Base-by-base conservation (phyloP, 1,284 basidiomycete genomes). In the Leccinum huronense region DNA sequence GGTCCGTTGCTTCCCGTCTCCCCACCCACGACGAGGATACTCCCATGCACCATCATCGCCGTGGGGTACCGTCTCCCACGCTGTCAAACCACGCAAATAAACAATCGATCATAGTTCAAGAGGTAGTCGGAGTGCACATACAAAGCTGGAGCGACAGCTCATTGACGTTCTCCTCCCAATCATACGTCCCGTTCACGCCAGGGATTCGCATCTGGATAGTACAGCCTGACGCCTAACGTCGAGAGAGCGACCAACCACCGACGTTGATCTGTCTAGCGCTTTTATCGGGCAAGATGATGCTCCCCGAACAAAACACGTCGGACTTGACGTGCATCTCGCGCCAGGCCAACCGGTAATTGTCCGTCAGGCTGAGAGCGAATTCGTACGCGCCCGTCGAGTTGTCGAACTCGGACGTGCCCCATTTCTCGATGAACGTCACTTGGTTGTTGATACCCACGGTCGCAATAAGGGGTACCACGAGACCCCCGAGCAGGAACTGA, bases 311-410 rank as follows among this genome's bases (percentile, higher is more conserved):
- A 79, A 92, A 91, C 34, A 91, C 88, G 67, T 91, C 88, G 6
- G 86, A 80, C 75, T 89, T 81, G 69, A 90, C 77, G 67, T 90
- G 85, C 88, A 91, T 89, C 67, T 81, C 81, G 30, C 89, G 84
- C 88, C 88, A 92, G 6, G 88, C 84, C 45, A 76, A 72, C 23
- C 70, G 64, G 75, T 86, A 87, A 68, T 90, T 77, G 61, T 80
- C 64, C 0, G 79, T 78, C 55, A 91, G 76, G 34, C 80, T 84
- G 42, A 86, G 73, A 71, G 91, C 90, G 40, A 92, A 78, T 67
- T 92, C 90, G 67, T 91, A 91, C 3, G 88, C 89, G 27, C 90
- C 90, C 33, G 90, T 91, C 7, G 86, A 82, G 71, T 92, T 92
- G 19, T 75, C 68, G 68, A 80, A 87, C 33, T 81, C 84, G 66